Percentiles rank a stretch among this genome's conserved stretches.
Conservation (phyloP, 179 eudicot genomes). For the Silene vulgaris region DNA sequence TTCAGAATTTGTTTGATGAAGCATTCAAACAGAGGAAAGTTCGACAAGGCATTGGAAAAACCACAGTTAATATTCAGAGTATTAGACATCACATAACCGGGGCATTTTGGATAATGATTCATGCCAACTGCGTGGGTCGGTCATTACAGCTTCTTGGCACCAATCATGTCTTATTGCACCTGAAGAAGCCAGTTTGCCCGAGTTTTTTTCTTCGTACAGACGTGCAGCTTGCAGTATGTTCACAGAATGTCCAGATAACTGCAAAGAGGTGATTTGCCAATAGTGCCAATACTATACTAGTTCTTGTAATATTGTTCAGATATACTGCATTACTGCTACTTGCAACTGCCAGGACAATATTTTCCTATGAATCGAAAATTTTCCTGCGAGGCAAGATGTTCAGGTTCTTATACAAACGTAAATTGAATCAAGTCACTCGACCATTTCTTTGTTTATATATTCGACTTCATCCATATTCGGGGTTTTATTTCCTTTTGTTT, state of each 20-base stretch:
- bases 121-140: neutral
- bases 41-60: conserved; percentile 6
- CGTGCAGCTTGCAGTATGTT: neutral
- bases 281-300: neutral
- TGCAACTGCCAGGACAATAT: neutral
- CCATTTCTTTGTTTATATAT: neutral
- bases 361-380: too few relatives aligned
- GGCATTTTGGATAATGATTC: neutral
- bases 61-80: conserved; percentile 6
- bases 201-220: neutral
- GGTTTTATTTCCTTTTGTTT: too few relatives aligned
- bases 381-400: too few relatives aligned
- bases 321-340: too few relatives aligned
- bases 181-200: neutral
- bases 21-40: neutral
- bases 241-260: neutral
- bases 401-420: too few relatives aligned
- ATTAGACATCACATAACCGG: neutral
- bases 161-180: neutral
- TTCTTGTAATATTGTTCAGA: neutral
- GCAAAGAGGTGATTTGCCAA: neutral
- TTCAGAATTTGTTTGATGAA: neutral
- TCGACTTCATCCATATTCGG: too few relatives aligned
- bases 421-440: neutral
- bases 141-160: too few relatives aligned